Evolutionary conservation across 2,329 filamentous ascomycete species (phyloP), one percentile per base, ranked within the genome.

Genomic region (Diplodia intermedia): DNA sequence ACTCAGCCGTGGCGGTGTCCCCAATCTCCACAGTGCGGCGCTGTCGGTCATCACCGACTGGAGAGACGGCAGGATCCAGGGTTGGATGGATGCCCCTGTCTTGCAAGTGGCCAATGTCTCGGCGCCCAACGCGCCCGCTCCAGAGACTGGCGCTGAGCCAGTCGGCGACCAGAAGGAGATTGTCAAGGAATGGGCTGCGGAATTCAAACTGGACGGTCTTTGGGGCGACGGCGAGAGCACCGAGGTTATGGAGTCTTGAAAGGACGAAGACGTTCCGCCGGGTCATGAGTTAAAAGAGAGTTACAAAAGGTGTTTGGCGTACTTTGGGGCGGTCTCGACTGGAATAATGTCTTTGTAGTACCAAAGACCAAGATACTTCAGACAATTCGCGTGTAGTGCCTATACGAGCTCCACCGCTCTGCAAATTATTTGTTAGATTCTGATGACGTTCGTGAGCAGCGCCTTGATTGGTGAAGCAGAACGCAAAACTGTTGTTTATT

Each of bases 11-110:
- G 94, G 94, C 23, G 95, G 95, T 70, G 86, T 98, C 18, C 95
- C 95, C 53, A 99, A 98, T 79, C 80, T 98, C 69, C 85, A 89
- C 72, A 89, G 91, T 66, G 94, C 95, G 8, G 95, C 94, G 71
- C 94, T 95, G 86, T 91, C 92, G 0, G 94, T 99, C 67, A 89
- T 99, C 68, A 95, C 89, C n/a, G 95, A 99, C 82, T 97, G 95
- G 92, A 88, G 95, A 73, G 94, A 98, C 78, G 94, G 94, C 31
- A 88, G 95, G 65, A 96, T 99, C 74, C 93, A 96, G 80, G 94
- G 94, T 68, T 97, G 94, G 94, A 87, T 90, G 57, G 91, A 93
- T 73, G 87, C 93, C 2, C 93, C 94, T 8, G 85, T 86, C 43
- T 80, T 92, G 69, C 82, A 86, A 20, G 85, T 90, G 55, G 84